Evolutionary conservation across 805 yeast genomes (phyloP), one percentile per base, ranked within the genome.

Genomic region (Candida montana): DNA sequence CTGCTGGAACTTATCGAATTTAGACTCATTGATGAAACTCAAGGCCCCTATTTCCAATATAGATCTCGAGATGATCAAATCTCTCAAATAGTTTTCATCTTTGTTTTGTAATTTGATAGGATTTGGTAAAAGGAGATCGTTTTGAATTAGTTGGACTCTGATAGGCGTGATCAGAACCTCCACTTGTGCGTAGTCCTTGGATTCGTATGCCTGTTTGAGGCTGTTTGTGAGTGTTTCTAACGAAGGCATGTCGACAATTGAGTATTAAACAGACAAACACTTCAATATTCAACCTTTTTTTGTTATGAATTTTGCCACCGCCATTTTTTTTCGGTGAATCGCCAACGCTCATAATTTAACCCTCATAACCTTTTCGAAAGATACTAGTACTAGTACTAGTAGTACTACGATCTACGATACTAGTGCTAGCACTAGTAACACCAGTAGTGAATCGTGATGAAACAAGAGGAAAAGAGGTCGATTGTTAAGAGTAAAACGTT

Each of bases 41-140:
- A 91, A 68, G 1, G 95, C 95, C 11, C 96, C 96, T 45, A 89
- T 77, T 61, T 93, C 98, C 38, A 93, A 68, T 33, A 91, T 83
- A 31, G 83, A 78, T 51, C 95, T 80, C 7, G 95, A 79, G 31
- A 88, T 85, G 46, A 74, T 70, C 43, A 89, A 72, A 64, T 90
- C 96, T 44, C 74, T 75, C 28, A 78, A 58, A 42, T 67, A 66
- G 16, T 61, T 58, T 21, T 52, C 58, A 39, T 65, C 65, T 42
- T 72, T 72, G 12, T 34, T 34, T 16, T 20, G n/a, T 13, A 54
- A 47, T 61, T 53, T 62, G 39, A 49, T 62, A 41, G 62, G 53
- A 39, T 64, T 69, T 16, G 97, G 97, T 20, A 89, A 77, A 45
- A 93, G 74, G 34, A 91, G 67, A 47, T 83, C 79, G 50, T 81